Evolutionary conservation across 1,284 basidiomycete species (phyloP).

Genomic region (Moesziomyces antarcticus): DNA sequence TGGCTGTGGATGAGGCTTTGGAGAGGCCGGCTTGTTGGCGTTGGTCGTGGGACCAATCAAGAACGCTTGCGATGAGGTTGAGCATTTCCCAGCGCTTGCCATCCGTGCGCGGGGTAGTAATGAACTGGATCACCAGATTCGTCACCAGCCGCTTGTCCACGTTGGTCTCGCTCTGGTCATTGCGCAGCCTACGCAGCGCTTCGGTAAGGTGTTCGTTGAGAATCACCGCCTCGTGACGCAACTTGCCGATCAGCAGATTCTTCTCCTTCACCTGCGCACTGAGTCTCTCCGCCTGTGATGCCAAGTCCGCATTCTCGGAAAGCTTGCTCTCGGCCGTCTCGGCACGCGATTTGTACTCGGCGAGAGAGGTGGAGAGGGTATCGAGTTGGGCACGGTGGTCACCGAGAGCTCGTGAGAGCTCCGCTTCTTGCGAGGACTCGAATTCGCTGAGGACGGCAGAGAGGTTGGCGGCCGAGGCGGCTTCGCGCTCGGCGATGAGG

Average conservation of each 20-base stretch:
- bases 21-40: constrained; percentile 90
- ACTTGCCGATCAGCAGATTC: constrained; percentile 86
- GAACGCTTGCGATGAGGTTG: constrained; percentile 83
- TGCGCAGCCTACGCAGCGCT: constrained; percentile 89
- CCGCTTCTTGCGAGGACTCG: constrained; percentile 76
- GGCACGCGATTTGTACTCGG: constrained; percentile 86
- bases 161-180: constrained; percentile 84
- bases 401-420: constrained; percentile 77
- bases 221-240: constrained; percentile 84
- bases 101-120: constrained; percentile 89
- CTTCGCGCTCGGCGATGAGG: constrained; percentile 77
- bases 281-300: constrained; percentile 8
- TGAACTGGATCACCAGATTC: constrained; percentile 91
- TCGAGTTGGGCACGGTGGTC: constrained; percentile 82
- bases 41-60: constrained; percentile 89
- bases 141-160: constrained; percentile 92
- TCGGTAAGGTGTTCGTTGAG: constrained; percentile 98
- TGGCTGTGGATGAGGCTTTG: constrained; percentile 6
- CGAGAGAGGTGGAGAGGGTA: constrained; percentile 78
- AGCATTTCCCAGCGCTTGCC: constrained; percentile 97
- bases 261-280: constrained; percentile 93
- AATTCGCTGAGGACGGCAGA: constrained; percentile 95
- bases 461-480: constrained; percentile 81
- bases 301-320: neutral
- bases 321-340: constrained; percentile 77